Conservation (phyloP, 768 basidiomycete species). For the Rhodotorula babjevae region DNA sequence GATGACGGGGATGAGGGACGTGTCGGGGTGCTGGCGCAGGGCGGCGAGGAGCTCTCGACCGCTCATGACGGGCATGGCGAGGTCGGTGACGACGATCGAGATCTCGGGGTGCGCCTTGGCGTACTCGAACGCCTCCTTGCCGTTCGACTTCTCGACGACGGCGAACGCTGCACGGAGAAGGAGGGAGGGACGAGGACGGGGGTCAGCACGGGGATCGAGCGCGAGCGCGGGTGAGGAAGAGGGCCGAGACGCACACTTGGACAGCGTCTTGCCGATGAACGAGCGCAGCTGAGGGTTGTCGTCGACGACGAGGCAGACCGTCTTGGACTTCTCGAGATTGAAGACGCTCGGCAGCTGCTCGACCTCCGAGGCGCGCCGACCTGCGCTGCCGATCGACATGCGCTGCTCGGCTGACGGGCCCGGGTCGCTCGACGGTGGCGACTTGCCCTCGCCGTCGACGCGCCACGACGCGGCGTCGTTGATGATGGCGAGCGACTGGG, state of each 20-base stretch:
- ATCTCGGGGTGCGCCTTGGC: slow-evolving; percentile 2
- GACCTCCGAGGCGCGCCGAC: not conserved
- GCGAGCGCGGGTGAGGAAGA: too few relatives aligned
- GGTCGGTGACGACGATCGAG: slow-evolving; percentile 16
- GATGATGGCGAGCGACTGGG: slow-evolving; percentile 10
- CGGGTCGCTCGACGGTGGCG: too few relatives aligned
- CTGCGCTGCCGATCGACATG: not conserved
- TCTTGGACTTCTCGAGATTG: slow-evolving; percentile 9
- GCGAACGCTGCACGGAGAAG: not conserved
- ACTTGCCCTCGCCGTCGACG: slow-evolving; percentile 1
- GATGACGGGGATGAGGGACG: slow-evolving; percentile 22
- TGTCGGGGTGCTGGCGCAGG: slow-evolving; percentile 13
- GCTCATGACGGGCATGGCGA: slow-evolving; percentile 1
- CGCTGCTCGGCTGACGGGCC: too few relatives aligned
- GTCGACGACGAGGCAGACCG: slow-evolving; percentile 27
- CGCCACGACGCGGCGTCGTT: slow-evolving; percentile 22
- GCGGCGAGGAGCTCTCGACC: slow-evolving; percentile 9
- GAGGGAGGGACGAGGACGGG: too few relatives aligned
- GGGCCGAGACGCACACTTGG: not conserved
- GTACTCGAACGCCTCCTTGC: slow-evolving; percentile 28
- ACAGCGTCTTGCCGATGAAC: slow-evolving; percentile 22
- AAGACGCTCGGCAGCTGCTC: slow-evolving; percentile 9
- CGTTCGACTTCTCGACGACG: slow-evolving; percentile 13
- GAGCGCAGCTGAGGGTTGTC: not conserved
- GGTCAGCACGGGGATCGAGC: not conserved